Evolutionary conservation across 208 protist genomes (phyloP).

Genomic region (Vickermania ingenoplastis): DNA sequence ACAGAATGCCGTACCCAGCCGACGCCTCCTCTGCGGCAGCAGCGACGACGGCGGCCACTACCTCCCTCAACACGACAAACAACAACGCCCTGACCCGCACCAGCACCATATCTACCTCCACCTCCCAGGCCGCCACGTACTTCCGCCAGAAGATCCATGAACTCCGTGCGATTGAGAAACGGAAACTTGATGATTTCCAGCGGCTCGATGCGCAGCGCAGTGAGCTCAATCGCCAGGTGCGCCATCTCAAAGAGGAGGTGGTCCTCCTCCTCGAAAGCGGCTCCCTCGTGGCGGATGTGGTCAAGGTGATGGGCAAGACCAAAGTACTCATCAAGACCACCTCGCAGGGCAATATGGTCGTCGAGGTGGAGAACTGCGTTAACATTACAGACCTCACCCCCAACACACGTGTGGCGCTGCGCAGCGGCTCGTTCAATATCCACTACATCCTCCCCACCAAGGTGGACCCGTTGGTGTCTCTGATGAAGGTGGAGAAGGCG

Average conservation of each 20-base stretch:
- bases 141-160: slow-evolving; percentile 88
- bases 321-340: slow-evolving; percentile 97
- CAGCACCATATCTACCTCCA: slow-evolving; percentile 6
- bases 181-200: slow-evolving; percentile 76
- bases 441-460: slow-evolving; percentile 98
- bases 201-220: slow-evolving; percentile 81
- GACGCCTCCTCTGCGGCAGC: too few species aligned
- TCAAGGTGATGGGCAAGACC: slow-evolving; percentile 98
- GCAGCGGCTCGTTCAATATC: slow-evolving; percentile 94
- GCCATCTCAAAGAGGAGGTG: slow-evolving; percentile 98
- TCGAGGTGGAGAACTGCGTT: slow-evolving; percentile 96
- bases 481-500: slow-evolving; percentile 99
- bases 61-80: too few species aligned
- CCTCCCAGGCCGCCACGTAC: slow-evolving; percentile 67
- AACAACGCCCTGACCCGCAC: neutral
- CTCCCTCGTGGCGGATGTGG: slow-evolving; percentile 98
- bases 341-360: slow-evolving; percentile 97
- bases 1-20: too few species aligned
- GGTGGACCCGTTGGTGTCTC: slow-evolving; percentile 97
- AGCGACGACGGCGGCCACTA: too few species aligned
- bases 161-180: slow-evolving; percentile 78
- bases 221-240: slow-evolving; percentile 90
- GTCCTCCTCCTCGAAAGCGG: slow-evolving; percentile 95
- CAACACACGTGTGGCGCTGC: slow-evolving; percentile 96
- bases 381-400: slow-evolving; percentile 89